A percentile compares a stretch with the other conserved stretches of the same genome.
phyloP scores from a whole-genome alignment of 441 rosid genomes.

The Euphorbia celastroides region DNA sequence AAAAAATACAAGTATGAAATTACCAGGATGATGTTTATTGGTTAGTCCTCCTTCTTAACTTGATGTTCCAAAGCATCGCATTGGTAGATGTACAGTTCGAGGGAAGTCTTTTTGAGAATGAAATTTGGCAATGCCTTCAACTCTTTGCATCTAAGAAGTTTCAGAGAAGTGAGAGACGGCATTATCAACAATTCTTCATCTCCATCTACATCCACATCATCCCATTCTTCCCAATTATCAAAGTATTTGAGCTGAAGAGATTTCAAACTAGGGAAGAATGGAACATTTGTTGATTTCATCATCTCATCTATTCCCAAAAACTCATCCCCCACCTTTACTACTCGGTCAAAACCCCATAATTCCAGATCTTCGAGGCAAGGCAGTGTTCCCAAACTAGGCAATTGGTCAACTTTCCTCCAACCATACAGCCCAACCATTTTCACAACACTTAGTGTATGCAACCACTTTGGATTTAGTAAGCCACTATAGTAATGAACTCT shows the following conservation, averaged over 20 bases:
- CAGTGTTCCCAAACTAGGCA: too few relatives aligned
- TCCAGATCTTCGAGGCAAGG: neutral
- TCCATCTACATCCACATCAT: neutral
- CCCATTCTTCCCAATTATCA: neutral
- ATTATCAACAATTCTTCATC: neutral
- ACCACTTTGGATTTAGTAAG: neutral
- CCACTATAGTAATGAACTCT: neutral
- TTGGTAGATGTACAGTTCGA: too few relatives aligned
- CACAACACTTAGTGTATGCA: neutral
- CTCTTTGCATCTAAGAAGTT: neutral
- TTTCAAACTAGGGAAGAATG: slow-evolving; percentile 1
- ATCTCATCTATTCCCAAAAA: neutral
- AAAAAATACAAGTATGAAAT: too few relatives aligned
- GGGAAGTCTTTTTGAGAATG: neutral
- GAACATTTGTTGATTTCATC: too few relatives aligned
- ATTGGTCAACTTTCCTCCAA: neutral
- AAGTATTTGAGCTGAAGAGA: neutral
- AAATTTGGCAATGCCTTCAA: neutral
- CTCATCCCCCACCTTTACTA: neutral
- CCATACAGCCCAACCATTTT: neutral
- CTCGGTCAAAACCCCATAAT: neutral
- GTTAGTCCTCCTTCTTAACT: too few relatives aligned
- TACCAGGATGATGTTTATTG: too few relatives aligned
- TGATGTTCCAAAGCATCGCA: too few relatives aligned
- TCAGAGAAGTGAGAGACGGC: neutral